Percentiles rank a stretch among this genome's conserved stretches.
Evolutionary conservation across 306 rosid genomes (phyloP).

Genomic region (Quercus gilva): DNA sequence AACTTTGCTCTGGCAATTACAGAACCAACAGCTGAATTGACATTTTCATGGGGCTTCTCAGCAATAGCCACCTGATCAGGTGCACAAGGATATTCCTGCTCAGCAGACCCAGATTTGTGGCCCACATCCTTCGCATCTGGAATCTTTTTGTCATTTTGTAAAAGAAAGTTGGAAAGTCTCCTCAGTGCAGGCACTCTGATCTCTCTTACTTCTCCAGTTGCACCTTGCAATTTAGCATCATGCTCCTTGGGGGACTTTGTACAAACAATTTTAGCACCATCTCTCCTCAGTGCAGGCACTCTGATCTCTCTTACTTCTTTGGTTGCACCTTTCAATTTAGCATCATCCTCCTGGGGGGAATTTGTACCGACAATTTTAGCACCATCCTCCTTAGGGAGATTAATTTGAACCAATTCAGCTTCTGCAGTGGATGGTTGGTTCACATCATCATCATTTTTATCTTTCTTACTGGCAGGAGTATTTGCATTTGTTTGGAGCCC

Average conservation of each 20-base stretch:
- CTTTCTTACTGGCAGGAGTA: constrained; percentile 34
- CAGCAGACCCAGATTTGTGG: constrained; percentile 22
- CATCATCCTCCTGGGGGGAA: constrained; percentile 21
- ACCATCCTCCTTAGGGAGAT: constrained; percentile 27
- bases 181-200: constrained; percentile 20
- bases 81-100: constrained; percentile 32
- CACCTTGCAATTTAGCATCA: constrained; percentile 7
- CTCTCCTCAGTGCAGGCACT: constrained; percentile 13
- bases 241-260: constrained; percentile 24
- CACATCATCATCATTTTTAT: constrained; percentile 32
- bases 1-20: constrained; percentile 24
- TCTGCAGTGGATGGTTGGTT: constrained; percentile 31
- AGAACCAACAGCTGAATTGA: constrained; percentile 12
- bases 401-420: constrained; percentile 37
- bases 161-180: constrained; percentile 28
- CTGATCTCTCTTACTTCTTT: constrained; percentile 26
- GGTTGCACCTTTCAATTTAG: constrained; percentile 18
- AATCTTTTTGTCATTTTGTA: constrained; percentile 21
- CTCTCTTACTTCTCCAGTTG: constrained; percentile 31
- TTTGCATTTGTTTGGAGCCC: constrained; percentile 27
- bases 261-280: constrained; percentile 27
- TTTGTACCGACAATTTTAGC: constrained; percentile 24
- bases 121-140: constrained; percentile 23
- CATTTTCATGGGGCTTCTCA: constrained; percentile 20
- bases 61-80: constrained; percentile 36